Base-by-base conservation (phyloP, 768 basidiomycete species). In the Tremella fuciformis region DNA sequence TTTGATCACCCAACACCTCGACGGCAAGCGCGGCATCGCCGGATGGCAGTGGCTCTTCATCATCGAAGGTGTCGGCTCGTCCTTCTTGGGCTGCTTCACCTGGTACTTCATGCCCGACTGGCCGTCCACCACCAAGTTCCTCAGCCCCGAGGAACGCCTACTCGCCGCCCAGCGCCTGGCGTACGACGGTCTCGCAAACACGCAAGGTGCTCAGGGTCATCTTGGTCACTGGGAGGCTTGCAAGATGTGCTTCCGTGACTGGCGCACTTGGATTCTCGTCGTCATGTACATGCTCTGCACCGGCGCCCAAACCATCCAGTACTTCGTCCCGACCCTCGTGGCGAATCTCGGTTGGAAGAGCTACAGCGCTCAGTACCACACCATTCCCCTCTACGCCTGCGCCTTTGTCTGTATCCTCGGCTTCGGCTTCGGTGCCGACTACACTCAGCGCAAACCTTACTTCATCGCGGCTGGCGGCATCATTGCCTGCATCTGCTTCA, bases 81-180 rank as follows among this genome's bases (percentile, higher is more conserved):
- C 66, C 37, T 67, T 67, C 52, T 44, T 65, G 40, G 72, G 69
- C 34, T 53, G 55, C 49, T 67, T 70, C 63, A 65, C 72, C 18
- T 74, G 64, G 71, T 62, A 54, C 66, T 58, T 73, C 55, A 64
- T 78, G 46, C 78, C 77, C 49, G 69, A 75, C 58, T 78, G 71
- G 63, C 78, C 76, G 13, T 69, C 76, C 13, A 78, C 73, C 13
- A 74, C 76, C 49, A 63, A 59, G 19, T 78, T 76, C 73, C 62
- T 79, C n/a, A 70, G 68, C 15, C 57, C 60, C 11, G 74, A 78
- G 18, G 78, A 78, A 59, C 64, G 71, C 19, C 46, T 76, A 13
- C 75, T 79, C 16, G 76, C 75, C n/a, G 65, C 71, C 49, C 69
- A 70, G 46, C 69, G 75, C 53, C 63, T 76, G 9, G 67, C 67